Conservation (phyloP, 495 filamentous ascomycete species). For the Penicillium pancosmium region DNA sequence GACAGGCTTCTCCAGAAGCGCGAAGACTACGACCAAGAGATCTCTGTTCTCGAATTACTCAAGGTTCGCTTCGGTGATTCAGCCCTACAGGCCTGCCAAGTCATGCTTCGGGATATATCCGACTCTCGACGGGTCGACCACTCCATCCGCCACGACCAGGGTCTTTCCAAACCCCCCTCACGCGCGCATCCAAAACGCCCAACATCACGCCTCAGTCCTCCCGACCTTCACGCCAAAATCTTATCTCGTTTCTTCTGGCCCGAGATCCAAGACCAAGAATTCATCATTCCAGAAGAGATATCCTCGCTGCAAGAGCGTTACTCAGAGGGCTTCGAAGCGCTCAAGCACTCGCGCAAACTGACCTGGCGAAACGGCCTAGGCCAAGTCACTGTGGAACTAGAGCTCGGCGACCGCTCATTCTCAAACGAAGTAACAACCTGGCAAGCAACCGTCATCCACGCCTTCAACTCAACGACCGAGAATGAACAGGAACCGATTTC, state of each 20-base stretch:
- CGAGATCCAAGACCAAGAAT: constrained; percentile 73
- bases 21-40: constrained; percentile 72
- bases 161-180: constrained; percentile 18
- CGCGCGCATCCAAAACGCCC: constrained; percentile 7
- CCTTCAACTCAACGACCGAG: constrained; percentile 62
- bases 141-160: constrained; percentile 59
- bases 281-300: constrained; percentile 69
- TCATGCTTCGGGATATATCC: constrained; percentile 94
- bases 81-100: constrained; percentile 85
- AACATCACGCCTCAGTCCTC: constrained; percentile 14
- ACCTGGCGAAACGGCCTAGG: constrained; percentile 85
- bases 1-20: constrained; percentile 78
- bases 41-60: constrained; percentile 79
- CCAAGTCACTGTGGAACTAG: constrained; percentile 77
- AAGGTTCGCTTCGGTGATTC: constrained; percentile 88
- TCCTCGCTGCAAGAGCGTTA: constrained; percentile 67
- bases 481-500: constrained; percentile 38
- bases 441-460: constrained; percentile 88
- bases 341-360: constrained; percentile 82
- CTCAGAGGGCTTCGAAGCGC: constrained; percentile 70
- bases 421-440: constrained; percentile 77
- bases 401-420: constrained; percentile 79
- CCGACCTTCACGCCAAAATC: constrained; percentile 77
- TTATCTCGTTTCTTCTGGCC: constrained; percentile 97
- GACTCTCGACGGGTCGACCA: constrained; percentile 76